Percentiles rank a stretch among this genome's conserved stretches.
These are phyloP conservation scores for Cyclostephanos tholiformis DNA, from an alignment of 108 stramenopile genomes.

Conservation along the genomic window DNA sequence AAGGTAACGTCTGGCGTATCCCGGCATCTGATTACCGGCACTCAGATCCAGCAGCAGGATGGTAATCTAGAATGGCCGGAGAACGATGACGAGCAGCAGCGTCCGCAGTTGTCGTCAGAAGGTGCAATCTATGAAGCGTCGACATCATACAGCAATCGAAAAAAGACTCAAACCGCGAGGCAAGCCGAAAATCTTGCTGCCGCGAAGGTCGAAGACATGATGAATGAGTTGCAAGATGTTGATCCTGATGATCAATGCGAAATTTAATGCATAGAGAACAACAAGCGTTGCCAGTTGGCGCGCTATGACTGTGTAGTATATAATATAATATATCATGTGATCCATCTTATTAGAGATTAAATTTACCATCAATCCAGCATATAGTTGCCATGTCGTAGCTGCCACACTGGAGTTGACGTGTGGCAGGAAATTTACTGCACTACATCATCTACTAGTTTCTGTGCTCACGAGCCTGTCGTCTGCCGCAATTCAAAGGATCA, in stretches of 20 bases:
- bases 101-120: conserved; percentile 18
- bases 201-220: conserved; percentile 76
- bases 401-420: too few species aligned
- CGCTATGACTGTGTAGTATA: too few species aligned
- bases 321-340: too few species aligned
- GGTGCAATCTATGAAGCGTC: conserved; percentile 21
- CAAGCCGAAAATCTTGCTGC: conserved; percentile 68
- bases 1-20: conserved; percentile 3
- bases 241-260: conserved; percentile 41
- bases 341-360: too few species aligned
- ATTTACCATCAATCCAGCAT: too few species aligned
- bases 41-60: conserved; percentile 6
- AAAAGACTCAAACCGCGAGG: conserved; percentile 37
- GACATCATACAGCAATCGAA: conserved; percentile 2
- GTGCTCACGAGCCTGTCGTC: too few species aligned
- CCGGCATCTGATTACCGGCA: background rate
- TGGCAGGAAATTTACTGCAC: too few species aligned
- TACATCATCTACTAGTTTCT: too few species aligned
- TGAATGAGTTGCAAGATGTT: conserved; percentile 44
- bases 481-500: too few species aligned
- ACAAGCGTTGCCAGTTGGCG: too few species aligned
- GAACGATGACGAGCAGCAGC: conserved; percentile 29
- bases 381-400: too few species aligned
- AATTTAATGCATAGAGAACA: conserved; percentile 24
- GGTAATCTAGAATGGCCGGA: conserved; percentile 41